These are phyloP conservation scores for Cyclocybe cylindracea DNA, from an alignment of 768 basidiomycete species.

Conservation along the genomic window DNA sequence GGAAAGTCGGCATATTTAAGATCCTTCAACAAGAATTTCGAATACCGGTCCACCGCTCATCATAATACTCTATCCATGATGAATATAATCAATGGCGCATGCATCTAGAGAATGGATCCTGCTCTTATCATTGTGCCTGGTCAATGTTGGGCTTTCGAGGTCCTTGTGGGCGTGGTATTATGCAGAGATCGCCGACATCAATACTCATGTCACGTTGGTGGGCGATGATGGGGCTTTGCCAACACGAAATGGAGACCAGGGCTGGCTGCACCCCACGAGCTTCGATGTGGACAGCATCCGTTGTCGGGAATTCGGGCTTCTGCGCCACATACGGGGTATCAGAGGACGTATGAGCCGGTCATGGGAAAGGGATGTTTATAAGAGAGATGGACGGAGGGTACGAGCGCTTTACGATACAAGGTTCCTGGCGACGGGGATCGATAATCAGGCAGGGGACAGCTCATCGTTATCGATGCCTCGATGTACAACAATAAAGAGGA, in stretches of 20 bases:
- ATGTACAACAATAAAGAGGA: neutral
- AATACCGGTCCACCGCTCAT: no score
- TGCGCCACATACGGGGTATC: conserved; percentile 15
- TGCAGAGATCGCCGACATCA: conserved; percentile 13
- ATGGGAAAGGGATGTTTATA: conserved; percentile 1
- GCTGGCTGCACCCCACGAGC: conserved; percentile 17
- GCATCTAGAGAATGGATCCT: no score
- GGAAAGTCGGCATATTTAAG: no score
- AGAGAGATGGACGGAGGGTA: conserved; percentile 8
- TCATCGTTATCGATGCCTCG: conserved; percentile 1
- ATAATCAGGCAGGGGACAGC: neutral
- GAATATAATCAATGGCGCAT: no score
- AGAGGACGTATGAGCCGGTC: neutral
- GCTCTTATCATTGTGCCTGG: no score
- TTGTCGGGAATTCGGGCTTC: conserved; percentile 18
- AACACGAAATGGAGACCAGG: conserved; percentile 21
- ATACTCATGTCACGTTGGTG: conserved; percentile 30
- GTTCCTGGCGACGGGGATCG: neutral
- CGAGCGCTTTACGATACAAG: neutral
- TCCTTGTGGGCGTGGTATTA: no score
- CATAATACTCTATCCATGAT: no score
- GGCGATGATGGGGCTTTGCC: conserved; percentile 16
- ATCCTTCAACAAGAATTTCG: no score
- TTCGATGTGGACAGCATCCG: conserved; percentile 17
- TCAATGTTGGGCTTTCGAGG: no score